These are phyloP conservation scores for Saprolegnia parasitica DNA, from an alignment of 352 stramenopile species.

Conservation along the genomic window DNA sequence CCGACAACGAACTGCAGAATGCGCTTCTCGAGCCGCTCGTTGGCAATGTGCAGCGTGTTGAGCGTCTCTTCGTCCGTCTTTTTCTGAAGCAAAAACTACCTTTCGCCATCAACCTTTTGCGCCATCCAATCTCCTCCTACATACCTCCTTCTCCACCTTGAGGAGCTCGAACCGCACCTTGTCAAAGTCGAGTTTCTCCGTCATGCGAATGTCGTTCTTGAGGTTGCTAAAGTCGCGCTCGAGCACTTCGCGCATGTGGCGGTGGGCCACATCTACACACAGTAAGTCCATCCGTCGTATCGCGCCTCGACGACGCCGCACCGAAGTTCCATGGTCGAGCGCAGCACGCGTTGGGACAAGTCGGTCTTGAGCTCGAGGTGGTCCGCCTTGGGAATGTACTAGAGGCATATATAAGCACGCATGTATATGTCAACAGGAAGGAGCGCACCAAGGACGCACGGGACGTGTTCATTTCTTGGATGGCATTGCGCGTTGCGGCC, in stretches of 20 bases:
- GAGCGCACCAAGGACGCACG: background rate
- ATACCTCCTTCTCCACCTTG: conserved; percentile 75
- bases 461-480: conserved; percentile 56
- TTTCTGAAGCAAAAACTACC: conserved; percentile 77
- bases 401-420: conserved; percentile 49
- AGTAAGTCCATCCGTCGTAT: background rate
- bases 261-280: conserved; percentile 74
- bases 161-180: conserved; percentile 84
- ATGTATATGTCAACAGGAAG: background rate
- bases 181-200: conserved; percentile 88
- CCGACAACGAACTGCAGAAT: conserved; percentile 82
- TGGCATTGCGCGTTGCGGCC: conserved; percentile 74
- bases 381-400: conserved; percentile 71
- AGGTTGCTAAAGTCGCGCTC: conserved; percentile 87
- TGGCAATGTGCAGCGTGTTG: conserved; percentile 80
- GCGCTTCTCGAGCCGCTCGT: conserved; percentile 87
- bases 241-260: conserved; percentile 81
- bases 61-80: conserved; percentile 83
- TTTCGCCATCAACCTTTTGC: too few species aligned
- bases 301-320: conserved; percentile 30
- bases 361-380: conserved; percentile 82
- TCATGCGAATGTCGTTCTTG: conserved; percentile 87
- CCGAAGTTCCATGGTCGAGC: conserved; percentile 87
- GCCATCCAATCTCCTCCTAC: too few species aligned
- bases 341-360: conserved; percentile 83